Percentiles rank a stretch among this genome's conserved stretches.
phyloP scores from a whole-genome alignment of 73 alveolate species.

The Tetrahymena borealis region DNA sequence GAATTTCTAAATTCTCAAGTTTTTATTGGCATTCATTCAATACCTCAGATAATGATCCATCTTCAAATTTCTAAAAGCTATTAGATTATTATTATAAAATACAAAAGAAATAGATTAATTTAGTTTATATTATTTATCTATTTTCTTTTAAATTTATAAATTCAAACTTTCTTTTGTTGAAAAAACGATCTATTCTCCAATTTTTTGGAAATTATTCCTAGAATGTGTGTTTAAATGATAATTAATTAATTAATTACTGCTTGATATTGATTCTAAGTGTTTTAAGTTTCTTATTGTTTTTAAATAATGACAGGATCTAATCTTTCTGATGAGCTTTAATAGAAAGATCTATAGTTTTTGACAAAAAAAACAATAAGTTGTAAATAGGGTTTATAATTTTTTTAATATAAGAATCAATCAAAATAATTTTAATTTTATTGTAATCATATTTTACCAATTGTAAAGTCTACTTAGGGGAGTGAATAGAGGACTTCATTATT shows the following conservation, averaged over 20 bases:
- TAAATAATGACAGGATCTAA: background rate
- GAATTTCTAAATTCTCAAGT: background rate
- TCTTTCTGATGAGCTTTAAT: background rate
- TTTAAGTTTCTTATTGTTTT: background rate
- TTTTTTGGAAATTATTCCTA: too few relatives aligned
- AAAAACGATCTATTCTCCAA: too few relatives aligned
- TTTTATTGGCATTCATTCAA: background rate
- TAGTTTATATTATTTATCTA: too few relatives aligned
- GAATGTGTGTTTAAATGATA: too few relatives aligned
- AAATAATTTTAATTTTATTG: background rate
- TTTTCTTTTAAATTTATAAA: too few relatives aligned
- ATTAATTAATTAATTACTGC: background rate
- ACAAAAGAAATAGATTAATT: too few relatives aligned
- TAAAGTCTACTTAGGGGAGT: background rate
- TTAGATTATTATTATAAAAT: background rate
- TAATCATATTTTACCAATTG: background rate
- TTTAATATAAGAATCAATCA: background rate
- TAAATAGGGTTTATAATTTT: background rate
- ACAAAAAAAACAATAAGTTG: background rate
- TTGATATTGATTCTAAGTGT: background rate
- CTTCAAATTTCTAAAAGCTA: background rate
- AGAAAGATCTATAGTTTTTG: background rate
- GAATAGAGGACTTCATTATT: background rate
- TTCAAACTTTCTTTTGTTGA: too few relatives aligned
- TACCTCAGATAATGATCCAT: background rate